Conservation (phyloP, 352 stramenopile species). For the Phytophthora chlamydospora region DNA sequence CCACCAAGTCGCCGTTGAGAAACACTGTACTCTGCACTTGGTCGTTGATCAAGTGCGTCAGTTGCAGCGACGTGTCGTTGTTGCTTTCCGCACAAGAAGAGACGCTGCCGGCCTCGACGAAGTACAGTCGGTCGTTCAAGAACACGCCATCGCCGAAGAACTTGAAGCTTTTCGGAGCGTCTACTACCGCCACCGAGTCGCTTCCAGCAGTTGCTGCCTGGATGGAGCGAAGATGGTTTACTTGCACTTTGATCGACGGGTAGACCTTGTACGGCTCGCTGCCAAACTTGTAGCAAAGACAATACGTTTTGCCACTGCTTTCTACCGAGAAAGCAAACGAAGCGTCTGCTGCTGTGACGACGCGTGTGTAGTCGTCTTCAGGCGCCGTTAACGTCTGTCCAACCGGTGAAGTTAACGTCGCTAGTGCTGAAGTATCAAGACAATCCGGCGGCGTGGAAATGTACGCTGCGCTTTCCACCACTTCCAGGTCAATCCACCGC, state of each 20-base stretch:
- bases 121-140: slow-evolving; percentile 67
- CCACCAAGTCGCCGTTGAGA: slow-evolving; percentile 26
- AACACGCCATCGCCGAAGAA: slow-evolving; percentile 57
- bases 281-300: slow-evolving; percentile 73
- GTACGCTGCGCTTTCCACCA: slow-evolving; percentile 38
- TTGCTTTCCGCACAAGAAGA: slow-evolving; percentile 46
- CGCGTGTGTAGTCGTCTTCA: slow-evolving; percentile 58
- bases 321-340: slow-evolving; percentile 44
- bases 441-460: slow-evolving; percentile 42
- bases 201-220: slow-evolving; percentile 31
- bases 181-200: slow-evolving; percentile 53
- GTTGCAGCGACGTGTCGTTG: slow-evolving; percentile 32
- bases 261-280: slow-evolving; percentile 70
- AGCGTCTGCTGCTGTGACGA: slow-evolving; percentile 20
- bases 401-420: slow-evolving; percentile 27
- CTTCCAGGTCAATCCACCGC: slow-evolving; percentile 55
- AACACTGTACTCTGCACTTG: slow-evolving; percentile 50
- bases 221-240: slow-evolving; percentile 51
- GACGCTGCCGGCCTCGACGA: slow-evolving; percentile 45
- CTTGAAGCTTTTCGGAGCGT: slow-evolving; percentile 54
- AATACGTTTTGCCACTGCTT: slow-evolving; percentile 59
- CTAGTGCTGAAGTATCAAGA: slow-evolving; percentile 40
- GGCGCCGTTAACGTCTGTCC: slow-evolving; percentile 18
- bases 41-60: slow-evolving; percentile 39
- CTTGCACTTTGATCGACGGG: slow-evolving; percentile 43